Percentiles rank a stretch among this genome's conserved stretches.
These are phyloP conservation scores for Chytriomyces confervae DNA, from an alignment of 192 early-diverging fungal genomes.

Conservation along the genomic window DNA sequence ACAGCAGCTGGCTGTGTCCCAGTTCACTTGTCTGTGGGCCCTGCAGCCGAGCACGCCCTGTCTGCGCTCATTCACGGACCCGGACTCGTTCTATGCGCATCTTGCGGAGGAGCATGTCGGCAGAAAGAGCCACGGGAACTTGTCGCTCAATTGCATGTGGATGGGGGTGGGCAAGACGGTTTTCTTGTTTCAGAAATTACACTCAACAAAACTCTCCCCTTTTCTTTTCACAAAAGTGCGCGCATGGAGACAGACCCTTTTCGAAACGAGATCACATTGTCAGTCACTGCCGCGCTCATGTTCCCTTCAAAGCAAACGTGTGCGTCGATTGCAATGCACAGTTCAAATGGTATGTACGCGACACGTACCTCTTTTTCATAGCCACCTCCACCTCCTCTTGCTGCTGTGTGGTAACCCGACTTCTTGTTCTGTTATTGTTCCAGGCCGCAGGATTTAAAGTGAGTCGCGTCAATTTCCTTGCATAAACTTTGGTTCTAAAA, in stretches of 20 bases:
- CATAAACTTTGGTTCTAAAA: background rate
- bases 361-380: background rate
- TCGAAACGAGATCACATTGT: conserved; percentile 34
- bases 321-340: conserved; percentile 55
- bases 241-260: conserved; percentile 24
- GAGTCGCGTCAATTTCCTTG: background rate
- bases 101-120: conserved; percentile 89
- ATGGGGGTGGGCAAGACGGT: background rate
- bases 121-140: conserved; percentile 84
- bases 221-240: background rate
- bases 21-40: conserved; percentile 18
- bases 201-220: too few species aligned
- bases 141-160: conserved; percentile 79
- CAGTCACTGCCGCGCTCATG: conserved; percentile 76
- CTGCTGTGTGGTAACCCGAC: background rate
- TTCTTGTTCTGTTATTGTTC: background rate
- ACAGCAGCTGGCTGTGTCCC: background rate
- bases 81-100: conserved; percentile 86
- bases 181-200: too few species aligned
- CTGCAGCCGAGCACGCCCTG: background rate
- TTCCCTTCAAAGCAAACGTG: conserved; percentile 83
- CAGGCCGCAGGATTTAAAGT: conserved; percentile 32
- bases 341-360: conserved; percentile 26
- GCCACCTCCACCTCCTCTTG: too few species aligned
- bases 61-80: conserved; percentile 31